Percentiles rank a stretch among this genome's conserved stretches.
These are phyloP conservation scores for Delonix regia DNA, from an alignment of 306 rosid species.

Conservation along the genomic window DNA sequence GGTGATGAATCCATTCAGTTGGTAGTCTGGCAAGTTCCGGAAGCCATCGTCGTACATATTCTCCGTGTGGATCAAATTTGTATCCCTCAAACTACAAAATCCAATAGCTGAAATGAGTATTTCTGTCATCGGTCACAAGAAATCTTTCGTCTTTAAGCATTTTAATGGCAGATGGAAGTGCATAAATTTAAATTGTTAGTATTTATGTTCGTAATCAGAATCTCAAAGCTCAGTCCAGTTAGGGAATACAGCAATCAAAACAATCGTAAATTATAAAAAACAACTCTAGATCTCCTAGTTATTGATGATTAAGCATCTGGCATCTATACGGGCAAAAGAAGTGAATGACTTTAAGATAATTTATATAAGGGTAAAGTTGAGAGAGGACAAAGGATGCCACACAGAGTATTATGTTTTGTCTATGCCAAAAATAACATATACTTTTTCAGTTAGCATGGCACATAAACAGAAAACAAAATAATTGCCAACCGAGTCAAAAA, in stretches of 20 bases:
- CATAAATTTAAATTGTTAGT: not conserved
- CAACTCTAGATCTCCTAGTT: not conserved
- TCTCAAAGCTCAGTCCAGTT: constrained; percentile 19
- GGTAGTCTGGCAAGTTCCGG: constrained; percentile 88
- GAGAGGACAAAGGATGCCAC: not conserved
- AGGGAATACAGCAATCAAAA: not conserved
- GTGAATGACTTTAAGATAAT: not conserved
- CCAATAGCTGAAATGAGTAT: constrained; percentile 34
- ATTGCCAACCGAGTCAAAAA: not conserved
- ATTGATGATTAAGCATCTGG: not conserved
- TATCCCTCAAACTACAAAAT: constrained; percentile 77
- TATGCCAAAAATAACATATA: not conserved
- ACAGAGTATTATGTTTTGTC: not conserved
- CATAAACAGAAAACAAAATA: not conserved
- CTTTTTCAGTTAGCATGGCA: not conserved
- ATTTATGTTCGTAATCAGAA: not conserved
- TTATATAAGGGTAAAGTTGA: not conserved
- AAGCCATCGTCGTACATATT: constrained; percentile 90
- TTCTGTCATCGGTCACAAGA: not conserved
- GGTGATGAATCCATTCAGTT: constrained; percentile 94
- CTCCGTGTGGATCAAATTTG: constrained; percentile 85
- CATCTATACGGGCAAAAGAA: constrained; percentile 5
- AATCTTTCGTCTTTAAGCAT: not conserved
- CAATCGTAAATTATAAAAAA: not conserved
- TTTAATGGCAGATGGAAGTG: constrained; percentile 11